Percentiles rank a stretch among this genome's conserved stretches.
phyloP scores from a whole-genome alignment of 2,329 filamentous ascomycete species.

The Leptographium procerum region DNA sequence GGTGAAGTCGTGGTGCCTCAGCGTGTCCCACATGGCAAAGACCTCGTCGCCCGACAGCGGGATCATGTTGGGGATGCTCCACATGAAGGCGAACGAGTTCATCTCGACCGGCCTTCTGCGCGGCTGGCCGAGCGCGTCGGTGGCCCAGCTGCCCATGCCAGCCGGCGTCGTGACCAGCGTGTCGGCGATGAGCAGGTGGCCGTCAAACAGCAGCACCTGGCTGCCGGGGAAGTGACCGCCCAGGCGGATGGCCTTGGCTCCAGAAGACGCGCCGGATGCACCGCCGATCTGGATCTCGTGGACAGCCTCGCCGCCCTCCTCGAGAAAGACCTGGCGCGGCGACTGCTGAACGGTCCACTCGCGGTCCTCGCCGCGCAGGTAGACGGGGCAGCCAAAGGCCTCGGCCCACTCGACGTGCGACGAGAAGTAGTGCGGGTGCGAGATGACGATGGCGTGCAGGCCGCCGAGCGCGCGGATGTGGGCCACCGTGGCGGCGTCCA shows the following conservation, averaged over 20 bases:
- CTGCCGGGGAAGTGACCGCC: slow-evolving; percentile 75
- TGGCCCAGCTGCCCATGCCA: slow-evolving; percentile 35
- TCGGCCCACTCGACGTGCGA: slow-evolving; percentile 64
- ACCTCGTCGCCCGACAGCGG: slow-evolving; percentile 55
- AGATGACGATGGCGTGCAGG: slow-evolving; percentile 60
- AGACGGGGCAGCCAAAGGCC: slow-evolving; percentile 59
- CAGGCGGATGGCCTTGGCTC: slow-evolving; percentile 53
- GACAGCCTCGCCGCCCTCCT: slow-evolving; percentile 20
- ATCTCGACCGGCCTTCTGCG: slow-evolving; percentile 28
- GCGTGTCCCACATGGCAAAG: slow-evolving; percentile 55
- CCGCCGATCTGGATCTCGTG: slow-evolving; percentile 21
- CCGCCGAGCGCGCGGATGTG: slow-evolving; percentile 50
- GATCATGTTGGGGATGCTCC: slow-evolving; percentile 66
- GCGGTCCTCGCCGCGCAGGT: slow-evolving; percentile 52
- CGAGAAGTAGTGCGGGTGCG: slow-evolving; percentile 74
- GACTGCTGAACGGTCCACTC: slow-evolving; percentile 46
- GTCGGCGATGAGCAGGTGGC: slow-evolving; percentile 62
- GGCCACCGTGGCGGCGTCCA: slow-evolving; percentile 52
- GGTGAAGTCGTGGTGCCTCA: slow-evolving; percentile 50
- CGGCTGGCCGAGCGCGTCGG: slow-evolving; percentile 26
- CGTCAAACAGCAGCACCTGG: slow-evolving; percentile 51
- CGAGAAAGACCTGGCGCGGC: slow-evolving; percentile 35
- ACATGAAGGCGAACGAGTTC: slow-evolving; percentile 60
- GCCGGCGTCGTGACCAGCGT: slow-evolving; percentile 61
- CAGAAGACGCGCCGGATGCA: slow-evolving; percentile 10